Base-by-base conservation (phyloP, 352 stramenopile genomes). In the Pythium monospermum region DNA sequence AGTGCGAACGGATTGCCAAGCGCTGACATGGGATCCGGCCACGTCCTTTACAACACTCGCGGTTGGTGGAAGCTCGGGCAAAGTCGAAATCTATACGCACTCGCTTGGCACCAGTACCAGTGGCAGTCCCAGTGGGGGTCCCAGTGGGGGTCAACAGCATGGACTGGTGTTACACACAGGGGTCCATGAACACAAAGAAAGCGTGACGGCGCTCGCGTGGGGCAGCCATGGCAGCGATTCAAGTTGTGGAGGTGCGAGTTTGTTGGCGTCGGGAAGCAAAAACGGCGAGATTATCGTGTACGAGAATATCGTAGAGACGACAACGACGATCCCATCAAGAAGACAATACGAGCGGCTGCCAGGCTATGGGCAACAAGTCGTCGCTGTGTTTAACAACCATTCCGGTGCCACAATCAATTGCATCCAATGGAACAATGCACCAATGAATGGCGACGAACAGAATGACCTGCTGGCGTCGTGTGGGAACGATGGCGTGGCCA, bases 251-350 rank as follows among this genome's bases (percentile, higher is more conserved):
- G n/a, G n/a, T 30, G 12, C 35, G n/a, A 15, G 22, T 3, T 44
- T 83, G 31, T 49, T 86, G 15, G 74, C 73, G 11, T 80, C 71
- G n/a, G 73, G 73, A 2, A 55, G 55, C 18, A 59, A 73, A 45
- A 61, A 73, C 7, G 73, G 74, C n/a, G 71, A 75, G 41, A 69
- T 89, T 18, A 66, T 83, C 16, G 60, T 89, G 15, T 86, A 80
- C 43, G 55, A 56, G 12, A n/a, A n/a, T n/a, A n/a, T n/a, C n/a
- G n/a, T n/a, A n/a, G n/a, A n/a, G n/a, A n/a, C n/a, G n/a, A n/a
- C n/a, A n/a, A n/a, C n/a, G n/a, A n/a, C n/a, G n/a, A n/a, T n/a
- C n/a, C n/a, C n/a, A 45, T 53, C 37, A 30, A n/a, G 16, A n/a
- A 25, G 6, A 3, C 26, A 13, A 16, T 12, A 15, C 23, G 21